phyloP scores from a whole-genome alignment of 208 protist genomes.

The Porcisia hertigi region DNA sequence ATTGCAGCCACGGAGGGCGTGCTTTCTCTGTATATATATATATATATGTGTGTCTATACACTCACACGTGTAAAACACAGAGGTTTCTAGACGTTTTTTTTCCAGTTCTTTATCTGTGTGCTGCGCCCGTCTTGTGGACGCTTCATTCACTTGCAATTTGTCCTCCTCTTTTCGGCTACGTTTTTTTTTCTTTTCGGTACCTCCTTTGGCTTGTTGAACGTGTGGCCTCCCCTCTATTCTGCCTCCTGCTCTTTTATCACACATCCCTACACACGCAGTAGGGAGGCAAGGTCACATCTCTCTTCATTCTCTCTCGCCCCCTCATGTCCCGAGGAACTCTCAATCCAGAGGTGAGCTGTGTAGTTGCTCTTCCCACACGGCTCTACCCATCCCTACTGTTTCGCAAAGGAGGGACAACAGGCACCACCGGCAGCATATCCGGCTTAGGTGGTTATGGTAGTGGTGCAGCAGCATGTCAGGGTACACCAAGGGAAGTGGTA shows the following conservation, averaged over 20 bases:
- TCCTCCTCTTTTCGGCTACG: background rate
- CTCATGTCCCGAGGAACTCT: constrained; percentile 10
- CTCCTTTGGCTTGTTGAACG: background rate
- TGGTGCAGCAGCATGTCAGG: constrained; percentile 5
- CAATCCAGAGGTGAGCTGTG: constrained; percentile 24
- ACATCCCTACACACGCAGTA: background rate
- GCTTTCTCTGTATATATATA: background rate
- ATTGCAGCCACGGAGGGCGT: background rate
- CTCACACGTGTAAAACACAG: too few species aligned
- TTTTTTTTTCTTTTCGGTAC: too few species aligned
- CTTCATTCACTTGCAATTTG: too few species aligned
- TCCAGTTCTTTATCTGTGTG: too few species aligned
- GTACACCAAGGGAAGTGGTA: constrained; percentile 1
- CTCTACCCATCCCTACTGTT: constrained; percentile 24
- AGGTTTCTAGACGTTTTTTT: too few species aligned
- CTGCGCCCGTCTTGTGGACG: background rate
- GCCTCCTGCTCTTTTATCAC: background rate
- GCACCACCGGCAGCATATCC: background rate
- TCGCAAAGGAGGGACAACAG: constrained; percentile 10
- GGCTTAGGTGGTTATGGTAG: background rate
- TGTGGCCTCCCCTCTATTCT: background rate
- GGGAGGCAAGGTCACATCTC: background rate
- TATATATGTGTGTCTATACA: too few species aligned
- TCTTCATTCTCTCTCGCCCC: background rate
- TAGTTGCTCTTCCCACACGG: constrained; percentile 8